phyloP scores from a whole-genome alignment of 176 grass and related monocot species.

The Elymus sibiricus region DNA sequence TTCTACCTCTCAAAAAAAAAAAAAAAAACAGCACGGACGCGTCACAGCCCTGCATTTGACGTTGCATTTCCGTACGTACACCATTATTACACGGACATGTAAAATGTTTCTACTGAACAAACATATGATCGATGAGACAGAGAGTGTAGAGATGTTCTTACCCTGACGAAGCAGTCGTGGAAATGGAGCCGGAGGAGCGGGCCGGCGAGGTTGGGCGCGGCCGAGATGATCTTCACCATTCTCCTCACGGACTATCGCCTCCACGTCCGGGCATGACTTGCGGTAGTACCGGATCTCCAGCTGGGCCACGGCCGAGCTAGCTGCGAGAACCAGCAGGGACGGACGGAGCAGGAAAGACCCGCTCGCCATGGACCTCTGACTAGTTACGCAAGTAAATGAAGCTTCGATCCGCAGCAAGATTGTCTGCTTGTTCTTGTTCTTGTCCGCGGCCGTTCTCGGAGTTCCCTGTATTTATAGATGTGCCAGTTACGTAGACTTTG shows the following conservation, averaged over 20 bases:
- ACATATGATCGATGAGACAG: background rate
- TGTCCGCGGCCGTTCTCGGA: background rate
- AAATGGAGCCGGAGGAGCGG: constrained; percentile 61
- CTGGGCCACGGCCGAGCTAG: constrained; percentile 28
- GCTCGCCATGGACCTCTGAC: background rate
- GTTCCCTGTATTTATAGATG: constrained; percentile 3
- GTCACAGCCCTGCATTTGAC: constrained; percentile 47
- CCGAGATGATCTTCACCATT: constrained; percentile 48
- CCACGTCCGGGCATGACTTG: constrained; percentile 56
- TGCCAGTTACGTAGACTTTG: background rate
- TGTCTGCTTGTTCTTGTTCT: too few species aligned
- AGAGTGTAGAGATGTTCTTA: background rate
- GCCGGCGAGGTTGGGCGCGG: constrained; percentile 41
- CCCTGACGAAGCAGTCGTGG: constrained; percentile 79
- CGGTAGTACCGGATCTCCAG: constrained; percentile 48
- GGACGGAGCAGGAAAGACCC: background rate
- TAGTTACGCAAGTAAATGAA: background rate
- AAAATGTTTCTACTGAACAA: too few species aligned
- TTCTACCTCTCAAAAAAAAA: too few species aligned
- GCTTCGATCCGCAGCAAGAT: background rate
- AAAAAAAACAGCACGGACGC: constrained; percentile 65
- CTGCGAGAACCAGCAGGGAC: background rate
- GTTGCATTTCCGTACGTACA: too few species aligned
- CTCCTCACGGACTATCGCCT: constrained; percentile 53
- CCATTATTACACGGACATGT: background rate